Conservation (phyloP, 805 yeast species). For the Ogataea kodamae region DNA sequence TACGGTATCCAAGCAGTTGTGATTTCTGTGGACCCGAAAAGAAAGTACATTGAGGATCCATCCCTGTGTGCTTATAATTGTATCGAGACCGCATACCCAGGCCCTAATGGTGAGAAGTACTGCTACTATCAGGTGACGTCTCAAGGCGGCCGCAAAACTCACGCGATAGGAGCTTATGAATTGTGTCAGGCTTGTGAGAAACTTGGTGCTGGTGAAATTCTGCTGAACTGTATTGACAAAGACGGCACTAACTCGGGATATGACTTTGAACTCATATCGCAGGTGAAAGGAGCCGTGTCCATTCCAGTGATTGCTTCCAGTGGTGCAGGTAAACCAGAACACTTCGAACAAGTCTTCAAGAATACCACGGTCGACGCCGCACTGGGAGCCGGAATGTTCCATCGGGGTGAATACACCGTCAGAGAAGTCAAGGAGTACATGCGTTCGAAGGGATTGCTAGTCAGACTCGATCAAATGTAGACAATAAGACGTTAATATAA, state of each 20-base stretch:
- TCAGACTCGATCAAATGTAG: constrained; percentile 54
- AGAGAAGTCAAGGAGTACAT: constrained; percentile 74
- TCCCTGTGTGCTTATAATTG: constrained; percentile 57
- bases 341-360: constrained; percentile 82
- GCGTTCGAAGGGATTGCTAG: constrained; percentile 57
- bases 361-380: constrained; percentile 92
- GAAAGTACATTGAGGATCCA: constrained; percentile 71
- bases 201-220: constrained; percentile 93
- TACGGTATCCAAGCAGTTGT: constrained; percentile 98
- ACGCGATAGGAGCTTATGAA: constrained; percentile 89
- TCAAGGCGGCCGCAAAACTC: constrained; percentile 89
- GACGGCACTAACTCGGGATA: constrained; percentile 96
- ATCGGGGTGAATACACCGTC: constrained; percentile 89
- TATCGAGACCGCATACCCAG: constrained; percentile 60
- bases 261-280: constrained; percentile 79
- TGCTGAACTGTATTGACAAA: constrained; percentile 91
- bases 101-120: constrained; percentile 85
- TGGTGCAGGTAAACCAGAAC: constrained; percentile 94
- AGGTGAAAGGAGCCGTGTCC: constrained; percentile 68
- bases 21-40: constrained; percentile 95
- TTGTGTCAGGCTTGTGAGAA: constrained; percentile 84
- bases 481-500: constrained; percentile 3
- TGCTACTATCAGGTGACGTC: constrained; percentile 96
- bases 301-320: constrained; percentile 97
- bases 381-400: constrained; percentile 98